Conservation (phyloP, 2,329 filamentous ascomycete species). For the Trichoderma brevicompactum region DNA sequence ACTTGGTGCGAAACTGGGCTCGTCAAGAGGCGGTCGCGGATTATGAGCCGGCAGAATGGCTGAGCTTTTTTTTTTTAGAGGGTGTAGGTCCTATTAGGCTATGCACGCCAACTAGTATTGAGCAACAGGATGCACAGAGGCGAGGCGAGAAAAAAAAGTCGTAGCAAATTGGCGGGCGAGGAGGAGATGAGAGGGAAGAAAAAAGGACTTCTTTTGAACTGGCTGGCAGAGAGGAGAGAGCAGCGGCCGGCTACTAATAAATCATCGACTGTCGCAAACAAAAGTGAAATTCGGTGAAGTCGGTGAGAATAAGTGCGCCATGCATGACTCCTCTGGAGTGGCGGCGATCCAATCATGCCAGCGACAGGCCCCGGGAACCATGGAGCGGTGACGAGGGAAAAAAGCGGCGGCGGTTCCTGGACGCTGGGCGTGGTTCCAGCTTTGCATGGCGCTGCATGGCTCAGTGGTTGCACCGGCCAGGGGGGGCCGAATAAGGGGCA, state of each 20-base stretch:
- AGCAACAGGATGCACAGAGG: background rate
- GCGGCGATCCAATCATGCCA: conserved; percentile 34
- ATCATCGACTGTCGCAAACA: conserved; percentile 13
- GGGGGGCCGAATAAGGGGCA: conserved; percentile 20
- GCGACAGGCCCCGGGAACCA: conserved; percentile 29
- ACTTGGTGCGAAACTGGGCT: conserved; percentile 18
- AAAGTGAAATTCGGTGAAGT: conserved; percentile 40
- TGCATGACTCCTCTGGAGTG: conserved; percentile 30
- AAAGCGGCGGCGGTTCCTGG: conserved; percentile 31
- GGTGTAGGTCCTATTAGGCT: background rate
- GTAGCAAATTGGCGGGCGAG: background rate
- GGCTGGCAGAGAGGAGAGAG: conserved; percentile 12
- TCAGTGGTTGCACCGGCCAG: conserved; percentile 25
- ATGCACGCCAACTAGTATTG: too few species aligned
- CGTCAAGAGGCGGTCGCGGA: conserved; percentile 23
- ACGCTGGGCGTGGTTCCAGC: conserved; percentile 28
- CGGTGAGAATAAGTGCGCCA: conserved; percentile 36
- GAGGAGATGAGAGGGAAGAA: conserved; percentile 1
- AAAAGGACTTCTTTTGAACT: conserved; percentile 14
- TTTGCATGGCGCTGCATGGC: background rate
- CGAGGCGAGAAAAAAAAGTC: background rate
- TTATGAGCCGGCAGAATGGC: conserved; percentile 23
- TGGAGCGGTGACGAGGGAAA: conserved; percentile 33
- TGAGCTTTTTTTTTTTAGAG: conserved; percentile 11
- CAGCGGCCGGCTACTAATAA: conserved; percentile 23